phyloP scores from a whole-genome alignment of 2,329 filamentous ascomycete genomes.

The Eurotiales sp. region DNA sequence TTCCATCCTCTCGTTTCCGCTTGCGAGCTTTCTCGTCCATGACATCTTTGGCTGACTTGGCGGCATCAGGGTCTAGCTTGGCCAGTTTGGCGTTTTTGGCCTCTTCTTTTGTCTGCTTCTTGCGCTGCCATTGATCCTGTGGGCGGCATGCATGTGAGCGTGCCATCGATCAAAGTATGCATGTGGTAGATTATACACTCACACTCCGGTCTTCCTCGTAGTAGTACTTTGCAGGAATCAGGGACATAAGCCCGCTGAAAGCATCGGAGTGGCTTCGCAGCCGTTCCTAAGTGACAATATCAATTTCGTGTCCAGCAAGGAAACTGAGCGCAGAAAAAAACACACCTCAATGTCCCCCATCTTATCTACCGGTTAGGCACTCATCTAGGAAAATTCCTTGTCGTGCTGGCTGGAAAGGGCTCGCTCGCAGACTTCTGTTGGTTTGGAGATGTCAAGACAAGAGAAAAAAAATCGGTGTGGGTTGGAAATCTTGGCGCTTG shows the following conservation, averaged over 20 bases:
- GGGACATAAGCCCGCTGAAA: constrained; percentile 79
- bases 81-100: constrained; percentile 76
- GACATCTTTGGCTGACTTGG: constrained; percentile 87
- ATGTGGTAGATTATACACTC: constrained; percentile 42
- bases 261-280: constrained; percentile 60
- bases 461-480: constrained; percentile 39
- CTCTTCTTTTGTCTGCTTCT: constrained; percentile 93
- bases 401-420: not conserved
- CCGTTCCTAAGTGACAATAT: constrained; percentile 38
- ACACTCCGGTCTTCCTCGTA: constrained; percentile 82
- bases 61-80: constrained; percentile 87
- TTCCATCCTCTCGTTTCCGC: constrained; percentile 65
- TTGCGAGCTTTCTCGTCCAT: constrained; percentile 81
- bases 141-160: constrained; percentile 6
- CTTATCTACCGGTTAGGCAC: not conserved
- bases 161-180: not conserved
- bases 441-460: constrained; percentile 19
- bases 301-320: constrained; percentile 1
- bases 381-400: constrained; percentile 1
- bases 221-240: constrained; percentile 88
- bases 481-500: constrained; percentile 35
- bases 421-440: not conserved
- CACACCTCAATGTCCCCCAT: constrained; percentile 42
- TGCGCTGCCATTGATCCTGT: constrained; percentile 89
- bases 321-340: constrained; percentile 18